Conservation (phyloP, 148 eudicot species). For the Rhododendron vialii region DNA sequence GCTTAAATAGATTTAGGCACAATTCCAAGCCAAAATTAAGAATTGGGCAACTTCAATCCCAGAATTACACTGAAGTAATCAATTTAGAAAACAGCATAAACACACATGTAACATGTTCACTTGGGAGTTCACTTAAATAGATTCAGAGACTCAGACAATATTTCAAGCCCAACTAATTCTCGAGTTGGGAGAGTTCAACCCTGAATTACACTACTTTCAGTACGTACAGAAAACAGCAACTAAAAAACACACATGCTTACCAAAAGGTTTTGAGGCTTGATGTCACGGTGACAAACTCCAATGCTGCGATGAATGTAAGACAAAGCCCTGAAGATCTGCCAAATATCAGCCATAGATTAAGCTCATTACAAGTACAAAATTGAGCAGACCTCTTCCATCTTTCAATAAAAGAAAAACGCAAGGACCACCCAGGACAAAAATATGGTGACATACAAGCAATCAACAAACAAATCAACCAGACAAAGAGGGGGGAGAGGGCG, state of each 20-base stretch:
- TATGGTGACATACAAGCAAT: background rate
- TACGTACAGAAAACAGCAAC: background rate
- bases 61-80: background rate
- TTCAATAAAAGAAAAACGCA: background rate
- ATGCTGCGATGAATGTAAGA: constrained; percentile 57
- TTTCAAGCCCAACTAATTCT: background rate
- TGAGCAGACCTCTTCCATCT: background rate
- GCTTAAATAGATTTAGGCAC: background rate
- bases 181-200: background rate
- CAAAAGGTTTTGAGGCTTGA: constrained; percentile 66
- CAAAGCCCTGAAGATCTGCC: constrained; percentile 64
- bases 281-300: constrained; percentile 68
- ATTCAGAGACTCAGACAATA: background rate
- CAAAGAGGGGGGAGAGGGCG: background rate
- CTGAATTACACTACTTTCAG: background rate
- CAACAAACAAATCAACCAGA: background rate
- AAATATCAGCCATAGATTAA: constrained; percentile 7
- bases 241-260: constrained; percentile 20
- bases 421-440: background rate
- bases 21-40: background rate
- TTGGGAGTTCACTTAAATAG: constrained; percentile 3
- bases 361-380: background rate
- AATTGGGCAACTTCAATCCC: background rate
- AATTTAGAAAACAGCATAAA: background rate
- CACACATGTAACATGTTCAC: constrained; percentile 1